Conservation (phyloP, 768 basidiomycete species). For the Suillus bovinus region DNA sequence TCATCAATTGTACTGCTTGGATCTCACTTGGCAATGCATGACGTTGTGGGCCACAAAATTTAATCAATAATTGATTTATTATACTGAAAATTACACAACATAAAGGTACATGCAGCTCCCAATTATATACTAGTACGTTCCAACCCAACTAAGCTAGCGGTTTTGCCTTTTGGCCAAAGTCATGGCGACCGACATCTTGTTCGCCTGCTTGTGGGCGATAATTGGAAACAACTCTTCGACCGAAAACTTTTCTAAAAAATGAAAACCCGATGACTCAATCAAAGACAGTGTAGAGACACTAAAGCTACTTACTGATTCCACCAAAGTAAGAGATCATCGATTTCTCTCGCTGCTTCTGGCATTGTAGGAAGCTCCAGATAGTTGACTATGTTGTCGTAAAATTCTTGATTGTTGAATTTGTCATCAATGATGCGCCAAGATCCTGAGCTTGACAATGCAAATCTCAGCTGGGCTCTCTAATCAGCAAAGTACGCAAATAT, state of each 20-base stretch:
- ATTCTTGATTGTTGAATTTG: neutral
- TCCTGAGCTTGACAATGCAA: neutral
- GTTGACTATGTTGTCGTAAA: neutral
- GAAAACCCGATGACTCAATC: neutral
- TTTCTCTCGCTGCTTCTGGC: neutral
- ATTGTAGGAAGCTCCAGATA: neutral
- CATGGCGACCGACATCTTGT: neutral
- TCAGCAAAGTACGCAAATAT: neutral
- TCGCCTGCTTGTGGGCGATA: neutral
- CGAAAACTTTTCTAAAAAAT: neutral
- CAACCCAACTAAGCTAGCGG: neutral
- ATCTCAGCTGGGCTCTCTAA: neutral
- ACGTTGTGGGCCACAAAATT: neutral
- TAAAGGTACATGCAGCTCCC: neutral
- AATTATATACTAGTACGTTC: no score
- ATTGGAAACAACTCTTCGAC: neutral
- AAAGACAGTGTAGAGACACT: neutral
- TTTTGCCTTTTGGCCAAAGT: neutral
- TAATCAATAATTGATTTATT: neutral
- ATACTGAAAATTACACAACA: neutral
- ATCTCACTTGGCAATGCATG: neutral
- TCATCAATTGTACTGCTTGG: neutral
- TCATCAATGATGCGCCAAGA: neutral
- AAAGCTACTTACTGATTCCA: slow-evolving; percentile 9
- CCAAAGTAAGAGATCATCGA: neutral